These are phyloP conservation scores for Phytophthora idaei DNA, from an alignment of 352 stramenopile species.

Conservation along the genomic window DNA sequence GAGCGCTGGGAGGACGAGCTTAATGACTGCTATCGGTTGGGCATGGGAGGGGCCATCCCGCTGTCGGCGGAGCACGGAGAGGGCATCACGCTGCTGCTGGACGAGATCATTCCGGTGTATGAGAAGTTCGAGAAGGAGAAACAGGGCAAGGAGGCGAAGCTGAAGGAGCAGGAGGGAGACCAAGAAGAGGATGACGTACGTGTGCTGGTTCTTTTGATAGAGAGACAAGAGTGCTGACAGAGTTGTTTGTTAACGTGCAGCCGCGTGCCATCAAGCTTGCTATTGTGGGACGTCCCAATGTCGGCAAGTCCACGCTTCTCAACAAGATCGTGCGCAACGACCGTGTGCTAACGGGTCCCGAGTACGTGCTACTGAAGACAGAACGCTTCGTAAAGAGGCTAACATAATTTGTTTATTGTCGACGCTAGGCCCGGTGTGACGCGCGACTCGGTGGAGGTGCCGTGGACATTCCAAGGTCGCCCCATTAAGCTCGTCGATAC, in stretches of 20 bases:
- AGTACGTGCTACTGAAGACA: constrained; percentile 48
- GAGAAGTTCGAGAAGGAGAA: constrained; percentile 68
- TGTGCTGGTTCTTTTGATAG: neutral
- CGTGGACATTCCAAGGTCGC: constrained; percentile 73
- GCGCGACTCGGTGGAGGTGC: constrained; percentile 82
- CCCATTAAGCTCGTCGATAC: constrained; percentile 86
- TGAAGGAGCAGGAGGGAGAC: constrained; percentile 36
- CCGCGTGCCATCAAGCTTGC: constrained; percentile 73
- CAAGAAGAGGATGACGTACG: constrained; percentile 69
- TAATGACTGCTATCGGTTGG: constrained; percentile 81
- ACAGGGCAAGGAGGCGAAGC: constrained; percentile 34
- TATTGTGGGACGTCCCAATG: constrained; percentile 81
- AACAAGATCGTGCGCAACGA: constrained; percentile 86
- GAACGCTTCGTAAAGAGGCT: neutral
- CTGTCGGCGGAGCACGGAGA: constrained; percentile 83
- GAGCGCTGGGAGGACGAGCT: constrained; percentile 70
- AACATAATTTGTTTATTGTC: neutral
- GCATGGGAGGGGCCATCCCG: constrained; percentile 68
- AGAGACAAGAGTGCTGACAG: neutral
- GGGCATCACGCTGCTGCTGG: constrained; percentile 68
- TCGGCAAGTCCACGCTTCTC: constrained; percentile 83
- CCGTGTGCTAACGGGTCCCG: constrained; percentile 78
- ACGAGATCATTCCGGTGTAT: constrained; percentile 75
- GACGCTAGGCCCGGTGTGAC: constrained; percentile 72
- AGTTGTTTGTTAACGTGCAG: constrained; percentile 30